These are phyloP conservation scores for Cryptosporidium viatorum DNA, from an alignment of 169 alveolate species.

Conservation along the genomic window DNA sequence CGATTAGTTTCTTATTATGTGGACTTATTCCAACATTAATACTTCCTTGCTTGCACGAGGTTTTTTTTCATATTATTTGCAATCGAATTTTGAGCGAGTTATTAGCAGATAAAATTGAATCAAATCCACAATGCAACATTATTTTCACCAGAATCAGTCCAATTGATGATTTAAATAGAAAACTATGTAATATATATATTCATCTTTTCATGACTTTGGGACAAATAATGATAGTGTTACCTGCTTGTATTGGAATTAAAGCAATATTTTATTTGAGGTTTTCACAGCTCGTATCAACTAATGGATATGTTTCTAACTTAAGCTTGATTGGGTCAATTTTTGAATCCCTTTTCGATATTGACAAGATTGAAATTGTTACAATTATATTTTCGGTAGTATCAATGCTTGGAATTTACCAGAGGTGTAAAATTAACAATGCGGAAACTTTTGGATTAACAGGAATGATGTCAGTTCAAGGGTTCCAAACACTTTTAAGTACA, in stretches of 20 bases:
- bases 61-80: conserved; percentile 49
- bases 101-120: neutral
- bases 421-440: conserved; percentile 50
- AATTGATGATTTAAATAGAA: conserved; percentile 11
- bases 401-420: conserved; percentile 67
- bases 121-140: neutral
- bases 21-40: conserved; percentile 16
- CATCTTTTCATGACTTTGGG: conserved; percentile 69
- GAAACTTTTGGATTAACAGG: conserved; percentile 57
- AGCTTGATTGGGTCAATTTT: neutral
- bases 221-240: conserved; percentile 49
- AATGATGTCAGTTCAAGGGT: conserved; percentile 35
- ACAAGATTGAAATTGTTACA: neutral
- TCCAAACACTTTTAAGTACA: conserved; percentile 55
- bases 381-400: conserved; percentile 43
- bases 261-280: neutral
- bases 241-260: conserved; percentile 16
- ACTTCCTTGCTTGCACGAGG: conserved; percentile 42
- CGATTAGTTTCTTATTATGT: neutral
- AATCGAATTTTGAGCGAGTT: conserved; percentile 26
- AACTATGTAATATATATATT: conserved; percentile 35
- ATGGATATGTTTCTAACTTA: neutral
- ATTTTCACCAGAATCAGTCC: neutral
- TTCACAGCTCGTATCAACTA: neutral
- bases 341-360: conserved; percentile 14